Percentiles rank a stretch among this genome's conserved stretches.
Conservation (phyloP, 345 rosid genomes). For the Eucalyptus marginata region DNA sequence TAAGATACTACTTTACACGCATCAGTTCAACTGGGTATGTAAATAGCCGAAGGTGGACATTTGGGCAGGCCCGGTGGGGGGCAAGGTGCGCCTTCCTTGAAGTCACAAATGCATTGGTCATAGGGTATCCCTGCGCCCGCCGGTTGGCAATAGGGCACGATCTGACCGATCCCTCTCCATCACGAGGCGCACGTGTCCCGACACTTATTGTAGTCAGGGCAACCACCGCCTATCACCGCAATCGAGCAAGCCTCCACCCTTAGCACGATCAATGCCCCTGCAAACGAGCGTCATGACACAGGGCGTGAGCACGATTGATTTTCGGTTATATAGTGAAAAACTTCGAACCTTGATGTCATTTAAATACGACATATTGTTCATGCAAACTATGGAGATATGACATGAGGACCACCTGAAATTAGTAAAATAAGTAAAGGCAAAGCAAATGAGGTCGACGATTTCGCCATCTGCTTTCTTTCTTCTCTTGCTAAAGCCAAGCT, state of each 20-base stretch:
- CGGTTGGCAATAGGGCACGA: background rate
- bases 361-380: background rate
- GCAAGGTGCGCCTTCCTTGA: slow-evolving; percentile 9
- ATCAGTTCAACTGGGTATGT: background rate
- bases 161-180: slow-evolving; percentile 1
- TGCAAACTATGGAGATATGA: background rate
- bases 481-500: background rate
- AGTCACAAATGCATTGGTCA: slow-evolving; percentile 6
- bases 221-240: slow-evolving; percentile 12
- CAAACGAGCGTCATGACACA: background rate
- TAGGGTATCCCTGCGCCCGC: slow-evolving; percentile 7
- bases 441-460: background rate
- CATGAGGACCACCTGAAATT: background rate
- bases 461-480: background rate
- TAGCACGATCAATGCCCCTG: background rate
- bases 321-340: background rate
- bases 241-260: background rate
- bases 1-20: background rate
- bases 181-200: slow-evolving; percentile 4
- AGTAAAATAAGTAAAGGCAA: background rate
- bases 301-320: background rate
- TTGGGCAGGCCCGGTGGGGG: slow-evolving; percentile 2
- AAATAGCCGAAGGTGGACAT: background rate
- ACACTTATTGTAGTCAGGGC: slow-evolving; percentile 2
- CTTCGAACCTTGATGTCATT: background rate